Base-by-base conservation (phyloP, 257 asterid species). In the Solanum corneliomulleri region DNA sequence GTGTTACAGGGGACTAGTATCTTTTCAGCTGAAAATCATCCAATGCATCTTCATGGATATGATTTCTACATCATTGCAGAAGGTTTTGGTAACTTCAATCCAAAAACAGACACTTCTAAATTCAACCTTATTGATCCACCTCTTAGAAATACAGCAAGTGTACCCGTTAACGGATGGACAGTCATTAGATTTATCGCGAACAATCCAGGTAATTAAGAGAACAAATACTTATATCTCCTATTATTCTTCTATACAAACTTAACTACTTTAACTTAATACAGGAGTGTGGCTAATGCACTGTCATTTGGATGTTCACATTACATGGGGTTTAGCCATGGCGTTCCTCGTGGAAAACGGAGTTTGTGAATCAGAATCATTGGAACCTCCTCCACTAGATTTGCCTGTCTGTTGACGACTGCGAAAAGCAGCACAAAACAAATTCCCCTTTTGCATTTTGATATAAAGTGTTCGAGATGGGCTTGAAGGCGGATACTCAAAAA, bases 281-380 rank as follows among this genome's bases (percentile, higher is more conserved):
- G 98, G 99, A 64, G 94, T 93, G 3, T 96, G 99, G 98, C 33
- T 96, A 76, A 47, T 96, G 95, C 99, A 96, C 85, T 96, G 98
- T 89, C 99, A 96, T 91, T 91, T 96, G 96, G 99, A 95, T 89
- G 98, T 92, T 64, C 99, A 96, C 84, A 92, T 94, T 33, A 85
- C 83, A 0, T 96, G 98, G 99, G 99, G 99, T 27, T 88, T 95
- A 89, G 98, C 98, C 1, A 96, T 90, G 95, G 96, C 92, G 23
- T 95, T 96, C 92, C 23, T 96, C 0, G 98, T 96, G 41, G 98
- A 93, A 68, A 91, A 96, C 39, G 99, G 99, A 64, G 92, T 90
- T 56, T 94, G 94, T 0, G 89, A 91, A 80, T 33, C 91, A 90
- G 92, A 95, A 86, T 84, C 91, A 4, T 77, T 95, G 29, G 94